These are phyloP conservation scores for Ophiostoma sp. DNA, from an alignment of 2,329 filamentous ascomycete genomes.

Conservation along the genomic window DNA sequence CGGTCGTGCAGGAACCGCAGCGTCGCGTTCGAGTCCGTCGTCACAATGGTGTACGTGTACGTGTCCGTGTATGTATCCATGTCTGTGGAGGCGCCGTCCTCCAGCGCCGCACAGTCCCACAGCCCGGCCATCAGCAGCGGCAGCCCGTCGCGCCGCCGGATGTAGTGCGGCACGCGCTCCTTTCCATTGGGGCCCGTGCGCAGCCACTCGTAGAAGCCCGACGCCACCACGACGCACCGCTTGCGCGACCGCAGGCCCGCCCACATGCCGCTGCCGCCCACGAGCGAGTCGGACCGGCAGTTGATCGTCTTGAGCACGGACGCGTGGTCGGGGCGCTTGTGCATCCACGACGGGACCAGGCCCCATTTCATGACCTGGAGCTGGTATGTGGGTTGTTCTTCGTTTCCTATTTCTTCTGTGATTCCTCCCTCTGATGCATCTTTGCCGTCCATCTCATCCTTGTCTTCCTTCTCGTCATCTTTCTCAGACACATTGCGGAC, in stretches of 20 bases:
- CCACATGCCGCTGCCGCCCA: slow-evolving; percentile 79
- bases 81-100: too few relatives aligned
- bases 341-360: slow-evolving; percentile 88
- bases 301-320: slow-evolving; percentile 87
- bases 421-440: not conserved
- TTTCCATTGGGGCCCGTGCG: slow-evolving; percentile 59
- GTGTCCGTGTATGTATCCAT: slow-evolving; percentile 31
- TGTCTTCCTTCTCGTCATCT: too few relatives aligned
- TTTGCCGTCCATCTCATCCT: too few relatives aligned
- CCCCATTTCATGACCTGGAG: slow-evolving; percentile 96
- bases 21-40: slow-evolving; percentile 77
- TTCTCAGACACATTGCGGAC: not conserved
- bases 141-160: slow-evolving; percentile 73
- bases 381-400: slow-evolving; percentile 40
- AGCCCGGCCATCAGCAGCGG: slow-evolving; percentile 87
- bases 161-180: slow-evolving; percentile 79
- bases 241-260: slow-evolving; percentile 83
- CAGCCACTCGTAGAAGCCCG: slow-evolving; percentile 96
- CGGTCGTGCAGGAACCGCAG: slow-evolving; percentile 84
- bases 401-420: slow-evolving; percentile 44
- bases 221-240: slow-evolving; percentile 78
- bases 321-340: slow-evolving; percentile 70
- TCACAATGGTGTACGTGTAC: slow-evolving; percentile 92
- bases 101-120: slow-evolving; percentile 64
- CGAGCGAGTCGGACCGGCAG: slow-evolving; percentile 82